Evolutionary conservation across 176 grass and related monocot genomes (phyloP).

Genomic region (Tillandsia fasciculata): DNA sequence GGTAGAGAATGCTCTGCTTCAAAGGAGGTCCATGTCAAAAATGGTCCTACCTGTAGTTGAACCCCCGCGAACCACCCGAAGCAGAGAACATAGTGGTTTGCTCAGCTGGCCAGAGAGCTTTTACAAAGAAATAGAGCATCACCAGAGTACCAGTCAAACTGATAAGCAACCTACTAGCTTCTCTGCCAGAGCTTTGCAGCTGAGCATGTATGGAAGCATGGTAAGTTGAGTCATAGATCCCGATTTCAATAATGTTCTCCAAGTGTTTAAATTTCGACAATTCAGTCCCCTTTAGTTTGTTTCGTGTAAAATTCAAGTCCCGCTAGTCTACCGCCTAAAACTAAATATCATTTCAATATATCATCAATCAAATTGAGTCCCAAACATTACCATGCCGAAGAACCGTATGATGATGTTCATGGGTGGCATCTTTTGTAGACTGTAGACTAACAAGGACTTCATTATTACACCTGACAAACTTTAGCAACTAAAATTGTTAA

Average conservation of each 20-base stretch:
- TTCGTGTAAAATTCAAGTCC: neutral
- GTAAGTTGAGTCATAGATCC: conserved; percentile 20
- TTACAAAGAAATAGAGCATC: conserved; percentile 24
- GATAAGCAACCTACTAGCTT: conserved; percentile 31
- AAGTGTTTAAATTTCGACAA: neutral
- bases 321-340: too few species aligned
- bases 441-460: too few species aligned
- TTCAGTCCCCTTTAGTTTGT: neutral
- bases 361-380: too few species aligned
- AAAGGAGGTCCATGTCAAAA: conserved; percentile 22
- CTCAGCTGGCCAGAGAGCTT: conserved; percentile 85
- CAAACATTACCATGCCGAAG: neutral
- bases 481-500: too few species aligned
- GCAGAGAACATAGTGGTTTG: conserved; percentile 52
- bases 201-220: conserved; percentile 92
- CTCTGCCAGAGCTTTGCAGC: conserved; percentile 59
- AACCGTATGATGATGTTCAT: too few species aligned
- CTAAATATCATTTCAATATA: too few species aligned
- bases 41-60: conserved; percentile 32
- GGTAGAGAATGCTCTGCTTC: conserved; percentile 21
- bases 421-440: too few species aligned
- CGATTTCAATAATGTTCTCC: neutral
- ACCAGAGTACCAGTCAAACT: conserved; percentile 35
- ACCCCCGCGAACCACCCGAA: conserved; percentile 25
- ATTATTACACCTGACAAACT: too few species aligned